phyloP scores from a whole-genome alignment of 208 protist genomes.

The Porcisia deanei region DNA sequence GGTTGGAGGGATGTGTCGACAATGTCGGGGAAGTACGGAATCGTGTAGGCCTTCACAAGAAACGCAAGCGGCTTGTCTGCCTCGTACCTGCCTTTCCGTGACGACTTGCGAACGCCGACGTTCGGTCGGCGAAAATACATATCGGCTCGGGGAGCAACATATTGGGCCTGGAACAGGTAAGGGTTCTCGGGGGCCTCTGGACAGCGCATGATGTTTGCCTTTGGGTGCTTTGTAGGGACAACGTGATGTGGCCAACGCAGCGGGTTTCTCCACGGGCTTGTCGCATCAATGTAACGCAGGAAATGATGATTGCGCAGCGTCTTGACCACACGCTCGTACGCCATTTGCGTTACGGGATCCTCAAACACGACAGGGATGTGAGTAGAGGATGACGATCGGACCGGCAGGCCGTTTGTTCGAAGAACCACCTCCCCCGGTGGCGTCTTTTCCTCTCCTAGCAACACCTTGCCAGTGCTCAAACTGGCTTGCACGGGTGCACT shows the following conservation, averaged over 20 bases:
- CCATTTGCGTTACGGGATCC: conserved; percentile 33
- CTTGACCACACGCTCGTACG: conserved; percentile 58
- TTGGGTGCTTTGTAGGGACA: conserved; percentile 84
- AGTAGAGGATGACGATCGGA: not conserved
- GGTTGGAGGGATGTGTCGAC: conserved; percentile 84
- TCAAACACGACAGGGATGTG: conserved; percentile 19
- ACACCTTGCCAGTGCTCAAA: not conserved
- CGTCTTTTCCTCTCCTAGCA: not conserved
- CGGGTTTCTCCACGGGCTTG: conserved; percentile 90
- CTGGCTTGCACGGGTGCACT: not conserved
- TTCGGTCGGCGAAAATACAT: conserved; percentile 87
- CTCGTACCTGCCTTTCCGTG: conserved; percentile 82
- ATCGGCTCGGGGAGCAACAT: conserved; percentile 80
- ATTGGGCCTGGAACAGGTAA: conserved; percentile 81
- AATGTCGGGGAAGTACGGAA: conserved; percentile 91
- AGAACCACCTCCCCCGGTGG: not conserved
- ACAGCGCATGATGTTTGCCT: conserved; percentile 88
- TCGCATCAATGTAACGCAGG: conserved; percentile 66
- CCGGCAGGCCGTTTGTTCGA: not conserved
- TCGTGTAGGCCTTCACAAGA: conserved; percentile 73
- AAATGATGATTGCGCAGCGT: conserved; percentile 58
- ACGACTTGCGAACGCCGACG: conserved; percentile 50
- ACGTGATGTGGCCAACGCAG: conserved; percentile 78
- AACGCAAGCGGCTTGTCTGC: conserved; percentile 66
- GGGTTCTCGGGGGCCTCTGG: conserved; percentile 83